phyloP scores from a whole-genome alignment of 345 rosid species.

The Ceriops tagal region DNA sequence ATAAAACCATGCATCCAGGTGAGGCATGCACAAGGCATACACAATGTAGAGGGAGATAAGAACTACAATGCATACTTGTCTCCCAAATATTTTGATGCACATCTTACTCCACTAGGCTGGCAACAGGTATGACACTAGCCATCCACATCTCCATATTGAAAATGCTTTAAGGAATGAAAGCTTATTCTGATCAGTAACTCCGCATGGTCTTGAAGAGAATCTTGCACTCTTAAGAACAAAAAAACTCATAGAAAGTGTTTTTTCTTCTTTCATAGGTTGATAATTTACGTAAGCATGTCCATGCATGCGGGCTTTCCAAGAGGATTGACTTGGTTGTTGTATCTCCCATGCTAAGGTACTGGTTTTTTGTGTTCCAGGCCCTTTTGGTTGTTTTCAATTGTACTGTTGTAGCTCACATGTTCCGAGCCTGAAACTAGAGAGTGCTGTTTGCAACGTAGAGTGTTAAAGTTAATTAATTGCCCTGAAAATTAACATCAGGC shows the following conservation, averaged over 20 bases:
- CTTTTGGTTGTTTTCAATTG: not conserved
- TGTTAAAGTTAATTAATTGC: not conserved
- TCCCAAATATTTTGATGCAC: slow-evolving; percentile 88
- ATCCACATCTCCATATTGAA: not conserved
- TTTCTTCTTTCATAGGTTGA: slow-evolving; percentile 55
- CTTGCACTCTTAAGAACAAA: not conserved
- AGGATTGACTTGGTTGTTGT: slow-evolving; percentile 74
- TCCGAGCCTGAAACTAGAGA: too few species aligned
- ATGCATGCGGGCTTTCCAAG: slow-evolving; percentile 60
- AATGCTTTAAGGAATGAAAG: not conserved
- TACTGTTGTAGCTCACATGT: too few species aligned
- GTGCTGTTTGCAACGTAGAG: not conserved
- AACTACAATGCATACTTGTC: slow-evolving; percentile 77
- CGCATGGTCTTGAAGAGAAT: not conserved
- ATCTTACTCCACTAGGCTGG: slow-evolving; percentile 90
- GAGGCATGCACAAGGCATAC: slow-evolving; percentile 97
- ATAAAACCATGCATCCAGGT: slow-evolving; percentile 66
- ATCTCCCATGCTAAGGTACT: slow-evolving; percentile 80
- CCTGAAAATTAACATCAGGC: not conserved
- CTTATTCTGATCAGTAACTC: not conserved
- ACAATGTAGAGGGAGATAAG: slow-evolving; percentile 96
- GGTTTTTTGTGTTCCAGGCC: not conserved
- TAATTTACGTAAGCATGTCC: slow-evolving; percentile 86
- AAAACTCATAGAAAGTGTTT: not conserved
- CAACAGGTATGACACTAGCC: slow-evolving; percentile 49